These are phyloP conservation scores for Piromyces finnis DNA, from an alignment of 192 early-diverging fungal species.

Conservation along the genomic window DNA sequence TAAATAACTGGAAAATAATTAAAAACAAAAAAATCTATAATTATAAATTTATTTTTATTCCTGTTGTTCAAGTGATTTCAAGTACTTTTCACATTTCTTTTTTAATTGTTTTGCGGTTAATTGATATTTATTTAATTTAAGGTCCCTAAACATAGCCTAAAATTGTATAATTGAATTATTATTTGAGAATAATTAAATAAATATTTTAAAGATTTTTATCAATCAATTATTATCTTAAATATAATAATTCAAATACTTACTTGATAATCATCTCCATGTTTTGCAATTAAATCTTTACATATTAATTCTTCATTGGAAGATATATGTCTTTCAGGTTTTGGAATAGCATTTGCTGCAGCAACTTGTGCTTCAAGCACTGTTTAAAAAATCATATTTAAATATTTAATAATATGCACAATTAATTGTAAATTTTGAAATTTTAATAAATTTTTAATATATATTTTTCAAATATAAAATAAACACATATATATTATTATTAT, in stretches of 20 bases:
- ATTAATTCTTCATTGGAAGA: constrained; percentile 18
- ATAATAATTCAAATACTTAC: not conserved
- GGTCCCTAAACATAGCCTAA: constrained; percentile 22
- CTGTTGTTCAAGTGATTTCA: not conserved
- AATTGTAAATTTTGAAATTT: too few relatives aligned
- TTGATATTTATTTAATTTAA: constrained; percentile 25
- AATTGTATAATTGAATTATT: too few relatives aligned
- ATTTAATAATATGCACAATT: too few relatives aligned
- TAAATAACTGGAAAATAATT: too few relatives aligned
- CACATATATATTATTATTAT: too few relatives aligned
- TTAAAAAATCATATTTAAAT: too few relatives aligned
- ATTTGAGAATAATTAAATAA: too few relatives aligned
- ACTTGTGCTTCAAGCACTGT: not conserved
- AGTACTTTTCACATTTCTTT: constrained; percentile 4
- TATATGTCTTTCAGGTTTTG: constrained; percentile 2
- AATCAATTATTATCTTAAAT: too few relatives aligned
- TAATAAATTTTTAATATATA: too few relatives aligned
- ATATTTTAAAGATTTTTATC: too few relatives aligned
- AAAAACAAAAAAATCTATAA: too few relatives aligned
- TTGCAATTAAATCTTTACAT: constrained; percentile 10
- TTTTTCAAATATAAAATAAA: too few relatives aligned
- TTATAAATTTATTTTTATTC: not conserved
- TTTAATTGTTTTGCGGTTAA: constrained; percentile 22
- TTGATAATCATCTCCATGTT: constrained; percentile 19
- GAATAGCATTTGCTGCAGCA: not conserved